phyloP scores from a whole-genome alignment of 441 rosid genomes.

The Arabidopsis hybrid region DNA sequence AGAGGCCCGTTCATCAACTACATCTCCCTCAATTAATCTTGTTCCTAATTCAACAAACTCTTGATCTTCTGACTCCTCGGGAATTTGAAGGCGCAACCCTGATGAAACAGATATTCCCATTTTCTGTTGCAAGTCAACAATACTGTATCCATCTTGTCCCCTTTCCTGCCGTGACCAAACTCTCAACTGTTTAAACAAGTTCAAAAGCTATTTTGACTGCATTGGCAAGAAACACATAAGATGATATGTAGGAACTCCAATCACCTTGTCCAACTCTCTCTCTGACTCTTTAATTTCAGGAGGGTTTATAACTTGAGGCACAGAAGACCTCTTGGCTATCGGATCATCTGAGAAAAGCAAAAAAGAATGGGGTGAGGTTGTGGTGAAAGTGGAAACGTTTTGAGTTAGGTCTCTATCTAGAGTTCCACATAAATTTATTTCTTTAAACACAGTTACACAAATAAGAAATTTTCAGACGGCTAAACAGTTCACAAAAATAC shows the following conservation, averaged over 20 bases:
- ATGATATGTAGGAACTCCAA: constrained; percentile 3
- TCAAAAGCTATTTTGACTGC: constrained; percentile 22
- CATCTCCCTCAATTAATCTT: constrained; percentile 59
- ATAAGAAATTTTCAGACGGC: constrained; percentile 16
- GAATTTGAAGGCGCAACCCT: constrained; percentile 55
- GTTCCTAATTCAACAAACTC: constrained; percentile 81
- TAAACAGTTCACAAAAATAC: background rate
- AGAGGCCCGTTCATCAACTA: constrained; percentile 56
- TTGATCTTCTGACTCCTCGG: constrained; percentile 75
- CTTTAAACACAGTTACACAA: background rate
- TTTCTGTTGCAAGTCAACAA: constrained; percentile 71
- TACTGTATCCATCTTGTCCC: constrained; percentile 55
- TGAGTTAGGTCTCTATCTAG: constrained; percentile 16
- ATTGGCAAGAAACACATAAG: constrained; percentile 12
- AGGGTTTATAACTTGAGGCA: constrained; percentile 52
- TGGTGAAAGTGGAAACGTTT: background rate
- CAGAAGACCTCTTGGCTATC: constrained; percentile 59
- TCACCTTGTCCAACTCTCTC: constrained; percentile 44
- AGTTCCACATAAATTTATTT: background rate
- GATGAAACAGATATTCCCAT: constrained; percentile 64
- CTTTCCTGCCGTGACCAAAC: constrained; percentile 58
- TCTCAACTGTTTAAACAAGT: constrained; percentile 28
- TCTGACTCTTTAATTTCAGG: constrained; percentile 51
- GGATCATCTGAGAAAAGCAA: constrained; percentile 65
- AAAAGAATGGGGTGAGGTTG: background rate